These are phyloP conservation scores for Lactarius sanguifluus DNA, from an alignment of 768 basidiomycete species.

Conservation along the genomic window DNA sequence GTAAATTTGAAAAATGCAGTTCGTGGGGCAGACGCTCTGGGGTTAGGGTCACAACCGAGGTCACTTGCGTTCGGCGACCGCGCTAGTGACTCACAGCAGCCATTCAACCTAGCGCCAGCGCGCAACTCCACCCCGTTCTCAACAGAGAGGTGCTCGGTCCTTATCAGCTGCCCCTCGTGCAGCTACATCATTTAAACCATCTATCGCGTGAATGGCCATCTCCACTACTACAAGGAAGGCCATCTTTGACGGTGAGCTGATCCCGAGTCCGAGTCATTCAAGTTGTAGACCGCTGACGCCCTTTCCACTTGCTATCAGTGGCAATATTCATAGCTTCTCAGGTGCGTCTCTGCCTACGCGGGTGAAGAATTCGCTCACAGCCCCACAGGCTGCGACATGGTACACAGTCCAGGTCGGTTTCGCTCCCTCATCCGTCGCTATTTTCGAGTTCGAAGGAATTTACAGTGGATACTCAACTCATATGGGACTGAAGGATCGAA, in stretches of 20 bases:
- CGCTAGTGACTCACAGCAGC: background rate
- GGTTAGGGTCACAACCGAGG: background rate
- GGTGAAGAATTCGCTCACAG: background rate
- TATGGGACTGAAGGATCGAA: slow-evolving; percentile 50
- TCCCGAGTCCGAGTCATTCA: slow-evolving; percentile 12
- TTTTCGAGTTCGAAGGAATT: slow-evolving; percentile 10
- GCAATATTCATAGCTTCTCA: slow-evolving; percentile 51
- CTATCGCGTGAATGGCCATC: slow-evolving; percentile 27
- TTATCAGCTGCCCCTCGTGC: background rate
- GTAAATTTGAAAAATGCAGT: background rate
- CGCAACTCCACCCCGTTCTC: background rate
- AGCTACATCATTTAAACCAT: background rate
- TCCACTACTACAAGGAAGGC: slow-evolving; percentile 32
- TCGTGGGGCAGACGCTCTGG: too few relatives aligned
- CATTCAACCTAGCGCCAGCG: background rate
- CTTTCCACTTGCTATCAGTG: slow-evolving; percentile 34
- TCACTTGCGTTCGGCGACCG: background rate
- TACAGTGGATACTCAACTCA: slow-evolving; percentile 66
- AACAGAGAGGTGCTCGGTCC: background rate
- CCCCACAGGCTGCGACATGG: slow-evolving; percentile 67
- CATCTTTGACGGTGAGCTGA: slow-evolving; percentile 34
- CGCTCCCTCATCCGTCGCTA: background rate
- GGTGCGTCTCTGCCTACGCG: slow-evolving; percentile 37
- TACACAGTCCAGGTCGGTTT: slow-evolving; percentile 67
- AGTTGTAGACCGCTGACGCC: background rate